Evolutionary conservation across 257 asterid species (phyloP).

Genomic region (Voacanga thouarsii): DNA sequence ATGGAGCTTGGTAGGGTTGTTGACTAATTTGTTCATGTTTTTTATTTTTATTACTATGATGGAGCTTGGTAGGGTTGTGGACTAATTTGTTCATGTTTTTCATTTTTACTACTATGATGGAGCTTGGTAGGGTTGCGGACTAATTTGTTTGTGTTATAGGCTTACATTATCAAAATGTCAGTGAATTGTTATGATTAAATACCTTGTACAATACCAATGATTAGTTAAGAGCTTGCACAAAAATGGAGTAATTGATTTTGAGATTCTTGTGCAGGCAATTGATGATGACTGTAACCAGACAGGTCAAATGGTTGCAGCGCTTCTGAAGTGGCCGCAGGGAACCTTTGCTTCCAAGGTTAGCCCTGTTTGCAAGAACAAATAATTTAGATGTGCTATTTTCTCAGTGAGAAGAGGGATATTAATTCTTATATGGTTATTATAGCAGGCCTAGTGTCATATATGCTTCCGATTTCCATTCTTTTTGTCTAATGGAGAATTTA

Average conservation of each 20-base stretch:
- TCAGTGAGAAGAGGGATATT: not conserved
- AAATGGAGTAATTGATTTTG: constrained; percentile 16
- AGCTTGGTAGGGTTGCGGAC: not conserved
- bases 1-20: not conserved
- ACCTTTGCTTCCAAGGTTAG: constrained; percentile 93
- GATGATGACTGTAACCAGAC: constrained; percentile 91
- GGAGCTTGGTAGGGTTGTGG: not conserved
- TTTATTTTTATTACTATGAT: no score
- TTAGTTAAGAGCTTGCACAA: not conserved
- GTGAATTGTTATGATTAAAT: not conserved
- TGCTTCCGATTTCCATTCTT: not conserved
- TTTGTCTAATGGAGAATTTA: not conserved
- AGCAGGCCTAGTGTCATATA: not conserved
- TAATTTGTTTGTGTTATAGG: not conserved
- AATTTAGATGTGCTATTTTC: not conserved
- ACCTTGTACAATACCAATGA: not conserved
- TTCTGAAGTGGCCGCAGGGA: constrained; percentile 93
- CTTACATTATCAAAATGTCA: not conserved
- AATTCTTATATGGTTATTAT: not conserved
- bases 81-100: not conserved
- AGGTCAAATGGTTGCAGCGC: constrained; percentile 96
- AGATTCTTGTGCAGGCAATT: constrained; percentile 60
- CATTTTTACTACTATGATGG: not conserved
- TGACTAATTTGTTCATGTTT: not conserved
- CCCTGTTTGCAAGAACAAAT: constrained; percentile 2